Conservation (phyloP, 106 monocot genomes). For the Hemerocallis citrina region DNA sequence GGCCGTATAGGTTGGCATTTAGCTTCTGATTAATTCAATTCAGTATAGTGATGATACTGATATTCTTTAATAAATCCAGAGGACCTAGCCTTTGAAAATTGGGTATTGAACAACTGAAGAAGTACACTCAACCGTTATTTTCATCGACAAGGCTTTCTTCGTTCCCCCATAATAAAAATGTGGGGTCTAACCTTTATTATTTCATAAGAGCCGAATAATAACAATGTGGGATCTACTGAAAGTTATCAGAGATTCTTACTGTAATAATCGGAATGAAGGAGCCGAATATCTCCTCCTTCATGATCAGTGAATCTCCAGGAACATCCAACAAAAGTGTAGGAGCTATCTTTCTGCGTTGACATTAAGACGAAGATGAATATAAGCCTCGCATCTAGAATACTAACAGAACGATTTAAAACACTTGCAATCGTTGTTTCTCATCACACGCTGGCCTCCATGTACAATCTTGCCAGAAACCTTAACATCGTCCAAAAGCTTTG, state of each 20-base stretch:
- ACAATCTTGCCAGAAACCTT: conserved; percentile 45
- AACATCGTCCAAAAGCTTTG: conserved; percentile 53
- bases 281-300: conserved; percentile 75
- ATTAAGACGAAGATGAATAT: not conserved
- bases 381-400: not conserved
- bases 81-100: no score
- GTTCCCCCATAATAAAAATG: no score
- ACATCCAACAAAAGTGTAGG: conserved; percentile 43
- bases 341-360: conserved; percentile 42
- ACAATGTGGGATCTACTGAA: no score
- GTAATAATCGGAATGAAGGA: conserved; percentile 60
- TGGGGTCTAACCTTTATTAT: no score
- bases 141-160: no score
- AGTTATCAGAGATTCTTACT: conserved; percentile 15
- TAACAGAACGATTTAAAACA: not conserved
- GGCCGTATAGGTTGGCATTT: no score
- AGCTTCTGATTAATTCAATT: no score
- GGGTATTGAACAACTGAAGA: no score
- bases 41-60: no score
- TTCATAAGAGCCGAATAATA: no score
- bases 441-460: conserved; percentile 47
- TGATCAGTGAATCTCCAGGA: conserved; percentile 47
- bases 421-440: conserved; percentile 56
- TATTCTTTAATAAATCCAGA: no score
- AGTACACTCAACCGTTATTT: no score